Evolutionary conservation across 1,284 basidiomycete genomes (phyloP).

Genomic region (Austroboletus olivaceoglutinosus): DNA sequence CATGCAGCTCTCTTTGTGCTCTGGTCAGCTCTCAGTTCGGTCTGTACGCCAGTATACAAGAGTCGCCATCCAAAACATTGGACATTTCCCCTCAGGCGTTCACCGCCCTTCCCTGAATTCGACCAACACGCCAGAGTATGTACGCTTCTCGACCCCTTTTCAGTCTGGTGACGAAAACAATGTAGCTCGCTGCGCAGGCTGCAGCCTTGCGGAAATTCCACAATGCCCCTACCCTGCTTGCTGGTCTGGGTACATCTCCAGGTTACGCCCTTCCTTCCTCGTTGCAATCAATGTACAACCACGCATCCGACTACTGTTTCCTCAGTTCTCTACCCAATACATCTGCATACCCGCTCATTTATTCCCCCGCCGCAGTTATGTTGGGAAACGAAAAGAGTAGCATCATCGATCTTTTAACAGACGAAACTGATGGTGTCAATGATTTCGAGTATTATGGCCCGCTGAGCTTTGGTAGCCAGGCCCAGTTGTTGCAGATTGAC

Average conservation of each 20-base stretch:
- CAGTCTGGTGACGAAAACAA: not conserved
- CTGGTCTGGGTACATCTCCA: constrained; percentile 6
- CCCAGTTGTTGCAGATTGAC: constrained; percentile 46
- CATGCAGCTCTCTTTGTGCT: constrained; percentile 8
- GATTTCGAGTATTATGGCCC: constrained; percentile 55
- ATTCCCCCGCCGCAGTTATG: not conserved
- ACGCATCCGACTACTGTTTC: constrained; percentile 18
- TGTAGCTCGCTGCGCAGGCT: constrained; percentile 18
- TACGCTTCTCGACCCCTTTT: not conserved
- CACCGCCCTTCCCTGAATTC: not conserved
- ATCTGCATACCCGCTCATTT: not conserved
- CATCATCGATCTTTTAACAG: constrained; percentile 13
- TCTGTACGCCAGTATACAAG: constrained; percentile 16
- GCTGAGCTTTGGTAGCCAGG: constrained; percentile 46
- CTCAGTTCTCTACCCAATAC: not conserved
- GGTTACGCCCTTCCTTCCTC: constrained; percentile 15
- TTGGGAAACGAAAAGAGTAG: not conserved
- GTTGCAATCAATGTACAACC: constrained; percentile 15
- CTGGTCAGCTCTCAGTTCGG: constrained; percentile 3
- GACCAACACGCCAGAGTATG: constrained; percentile 11
- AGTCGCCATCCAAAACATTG: not conserved
- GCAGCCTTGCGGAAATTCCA: constrained; percentile 17
- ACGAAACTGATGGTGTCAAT: constrained; percentile 23
- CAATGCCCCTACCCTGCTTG: constrained; percentile 17
- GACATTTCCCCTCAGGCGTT: not conserved